These are phyloP conservation scores for Steccherinum ochraceum DNA, from an alignment of 768 basidiomycete species.

Conservation along the genomic window DNA sequence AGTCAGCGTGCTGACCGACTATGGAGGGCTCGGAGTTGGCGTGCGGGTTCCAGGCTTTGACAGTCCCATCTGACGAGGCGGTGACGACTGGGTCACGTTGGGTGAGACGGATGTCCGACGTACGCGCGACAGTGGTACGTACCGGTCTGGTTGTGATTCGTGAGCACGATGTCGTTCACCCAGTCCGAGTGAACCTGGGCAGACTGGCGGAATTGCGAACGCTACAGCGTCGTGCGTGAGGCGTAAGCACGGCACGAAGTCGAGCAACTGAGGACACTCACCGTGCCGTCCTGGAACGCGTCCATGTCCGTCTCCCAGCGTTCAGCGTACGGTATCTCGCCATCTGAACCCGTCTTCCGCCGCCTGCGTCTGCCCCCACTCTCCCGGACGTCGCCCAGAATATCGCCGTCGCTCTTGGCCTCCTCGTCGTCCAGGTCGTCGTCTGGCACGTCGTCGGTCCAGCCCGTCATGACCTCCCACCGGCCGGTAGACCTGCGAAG, in stretches of 20 bases:
- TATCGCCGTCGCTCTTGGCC: constrained; percentile 61
- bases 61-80: constrained; percentile 91
- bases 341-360: constrained; percentile 19
- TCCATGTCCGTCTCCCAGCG: constrained; percentile 75
- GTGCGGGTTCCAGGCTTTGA: constrained; percentile 93
- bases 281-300: constrained; percentile 26
- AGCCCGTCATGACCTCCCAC: constrained; percentile 85
- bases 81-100: constrained; percentile 56
- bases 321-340: constrained; percentile 52
- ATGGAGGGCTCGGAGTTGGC: constrained; percentile 53
- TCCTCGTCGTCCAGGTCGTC: constrained; percentile 68
- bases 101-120: background rate
- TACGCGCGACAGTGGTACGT: too few relatives aligned
- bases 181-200: constrained; percentile 90
- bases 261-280: background rate
- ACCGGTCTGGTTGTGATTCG: constrained; percentile 89
- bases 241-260: background rate
- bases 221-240: constrained; percentile 24
- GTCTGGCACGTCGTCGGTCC: constrained; percentile 64
- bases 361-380: constrained; percentile 26
- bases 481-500: constrained; percentile 28
- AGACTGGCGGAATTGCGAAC: constrained; percentile 75
- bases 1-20: constrained; percentile 78
- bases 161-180: constrained; percentile 92
- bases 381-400: constrained; percentile 65